A percentile compares a stretch with the other conserved stretches of the same genome.
Conservation (phyloP, 2,329 filamentous ascomycete species). For the Hypoxylon sp. region DNA sequence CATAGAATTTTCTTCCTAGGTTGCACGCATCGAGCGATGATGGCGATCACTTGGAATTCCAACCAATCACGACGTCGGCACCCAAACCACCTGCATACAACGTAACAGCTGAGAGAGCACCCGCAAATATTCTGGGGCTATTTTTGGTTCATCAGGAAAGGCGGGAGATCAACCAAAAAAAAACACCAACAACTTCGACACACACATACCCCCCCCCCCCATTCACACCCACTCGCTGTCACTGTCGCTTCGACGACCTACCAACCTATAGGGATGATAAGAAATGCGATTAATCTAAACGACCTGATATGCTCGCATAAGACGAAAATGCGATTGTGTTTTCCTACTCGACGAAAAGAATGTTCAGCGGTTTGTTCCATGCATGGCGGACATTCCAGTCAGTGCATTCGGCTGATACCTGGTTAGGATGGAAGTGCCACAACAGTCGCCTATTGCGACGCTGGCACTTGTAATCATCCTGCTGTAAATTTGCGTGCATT, state of each 20-base stretch:
- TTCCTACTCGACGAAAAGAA: conserved; percentile 26
- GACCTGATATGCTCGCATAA: conserved; percentile 17
- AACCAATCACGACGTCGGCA: conserved; percentile 24
- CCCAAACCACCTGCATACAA: conserved; percentile 33
- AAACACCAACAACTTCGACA: no score
- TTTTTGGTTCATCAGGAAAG: conserved; percentile 36
- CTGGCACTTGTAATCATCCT: conserved; percentile 31
- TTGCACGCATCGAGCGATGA: conserved; percentile 20
- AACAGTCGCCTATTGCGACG: conserved; percentile 29
- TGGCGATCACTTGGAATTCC: conserved; percentile 22
- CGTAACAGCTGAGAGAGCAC: conserved; percentile 34
- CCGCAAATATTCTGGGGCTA: conserved; percentile 21
- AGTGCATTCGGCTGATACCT: conserved; percentile 14
- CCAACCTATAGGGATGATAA: conserved; percentile 18
- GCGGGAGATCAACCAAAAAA: conserved; percentile 37
- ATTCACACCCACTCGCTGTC: conserved; percentile 10
- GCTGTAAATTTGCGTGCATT: conserved; percentile 29
- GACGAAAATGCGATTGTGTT: conserved; percentile 10
- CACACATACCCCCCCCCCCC: conserved; percentile 14
- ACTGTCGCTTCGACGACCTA: conserved; percentile 21
- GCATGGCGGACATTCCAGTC: conserved; percentile 32
- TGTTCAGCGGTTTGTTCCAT: conserved; percentile 30
- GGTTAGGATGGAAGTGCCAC: conserved; percentile 19
- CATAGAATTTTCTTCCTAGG: conserved; percentile 18
- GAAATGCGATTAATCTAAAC: conserved; percentile 17